Evolutionary conservation across 495 filamentous ascomycete genomes (phyloP), one percentile per base, ranked within the genome.

Genomic region (Podospora bellae-mahoneyi): DNA sequence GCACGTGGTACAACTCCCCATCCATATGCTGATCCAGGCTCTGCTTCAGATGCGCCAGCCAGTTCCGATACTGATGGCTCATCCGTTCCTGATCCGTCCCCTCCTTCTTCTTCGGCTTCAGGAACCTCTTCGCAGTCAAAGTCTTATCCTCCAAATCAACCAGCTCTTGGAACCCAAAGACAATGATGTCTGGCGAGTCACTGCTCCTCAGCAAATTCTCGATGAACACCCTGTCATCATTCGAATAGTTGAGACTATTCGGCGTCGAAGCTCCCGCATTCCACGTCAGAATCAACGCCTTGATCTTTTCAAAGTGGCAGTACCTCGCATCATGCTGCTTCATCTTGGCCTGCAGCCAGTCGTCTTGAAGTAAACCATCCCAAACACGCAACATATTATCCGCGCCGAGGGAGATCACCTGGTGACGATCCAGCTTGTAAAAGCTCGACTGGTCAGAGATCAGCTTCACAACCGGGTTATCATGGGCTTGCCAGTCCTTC

Each of bases 161-260:
- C 9, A 99, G 84, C 77, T 99, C 95, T 76, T 99, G 95, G 76
- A 99, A 99, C 10, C 95, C 95, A 84, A 98, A 99, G 4, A 99
- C 87, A 5, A 99, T 81, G 62, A 99, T 90, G 71, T 98, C 95
- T 0, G 95, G 92, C 9, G 90, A 88, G 62, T 90, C 83, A 65
- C 90, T 88, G 34, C 82, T 84, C 67, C 88, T 82, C 55, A 97
- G 81, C 0, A 95, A 83, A 65, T 92, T 83, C 70, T 87, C 86
- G 66, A 98, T 89, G 76, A 98, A 97, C 34, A 84, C 81, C 5
- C 83, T 84, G 71, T 94, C 91, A 27, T 82, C 78, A 44, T 86
- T 83, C 15, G 87, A 84, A 64, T 89, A 86, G 69, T 90, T 86
- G 18, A 97, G 83, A 74, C 88, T 91, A 32, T 89, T 88, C 1